Conservation (phyloP, 148 eudicot genomes). For the Polygonum maritimum region DNA sequence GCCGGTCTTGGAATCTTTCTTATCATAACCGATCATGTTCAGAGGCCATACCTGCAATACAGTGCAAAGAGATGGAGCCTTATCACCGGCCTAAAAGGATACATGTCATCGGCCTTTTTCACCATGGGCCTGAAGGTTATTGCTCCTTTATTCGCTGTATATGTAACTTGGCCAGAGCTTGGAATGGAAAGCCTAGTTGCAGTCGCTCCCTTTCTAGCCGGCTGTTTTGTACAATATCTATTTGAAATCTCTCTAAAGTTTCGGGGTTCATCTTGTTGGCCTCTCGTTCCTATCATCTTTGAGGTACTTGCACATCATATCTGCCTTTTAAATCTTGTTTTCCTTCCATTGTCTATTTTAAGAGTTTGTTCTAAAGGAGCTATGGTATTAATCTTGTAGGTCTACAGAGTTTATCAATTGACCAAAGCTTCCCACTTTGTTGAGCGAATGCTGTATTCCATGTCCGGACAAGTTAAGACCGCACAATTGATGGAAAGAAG, state of each 20-base stretch:
- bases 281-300: conserved; percentile 70
- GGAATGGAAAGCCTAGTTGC: conserved; percentile 53
- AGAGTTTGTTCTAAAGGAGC: background rate
- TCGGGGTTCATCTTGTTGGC: conserved; percentile 70
- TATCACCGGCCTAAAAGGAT: conserved; percentile 76
- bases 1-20: conserved; percentile 54
- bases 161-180: conserved; percentile 56
- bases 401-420: conserved; percentile 71
- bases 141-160: conserved; percentile 50
- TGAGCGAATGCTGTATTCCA: conserved; percentile 45
- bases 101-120: conserved; percentile 38
- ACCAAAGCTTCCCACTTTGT: conserved; percentile 52
- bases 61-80: conserved; percentile 72
- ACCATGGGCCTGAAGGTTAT: conserved; percentile 63
- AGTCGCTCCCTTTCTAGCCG: conserved; percentile 55
- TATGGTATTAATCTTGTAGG: conserved; percentile 19
- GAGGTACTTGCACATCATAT: conserved; percentile 40
- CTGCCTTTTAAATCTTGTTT: background rate
- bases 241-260: conserved; percentile 40
- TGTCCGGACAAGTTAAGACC: conserved; percentile 32
- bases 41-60: conserved; percentile 70
- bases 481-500: conserved; percentile 41
- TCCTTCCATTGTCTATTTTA: background rate
- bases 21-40: conserved; percentile 45
- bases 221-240: conserved; percentile 52